Base-by-base conservation (phyloP, 345 rosid species). In the Citrus cavaleriei region DNA sequence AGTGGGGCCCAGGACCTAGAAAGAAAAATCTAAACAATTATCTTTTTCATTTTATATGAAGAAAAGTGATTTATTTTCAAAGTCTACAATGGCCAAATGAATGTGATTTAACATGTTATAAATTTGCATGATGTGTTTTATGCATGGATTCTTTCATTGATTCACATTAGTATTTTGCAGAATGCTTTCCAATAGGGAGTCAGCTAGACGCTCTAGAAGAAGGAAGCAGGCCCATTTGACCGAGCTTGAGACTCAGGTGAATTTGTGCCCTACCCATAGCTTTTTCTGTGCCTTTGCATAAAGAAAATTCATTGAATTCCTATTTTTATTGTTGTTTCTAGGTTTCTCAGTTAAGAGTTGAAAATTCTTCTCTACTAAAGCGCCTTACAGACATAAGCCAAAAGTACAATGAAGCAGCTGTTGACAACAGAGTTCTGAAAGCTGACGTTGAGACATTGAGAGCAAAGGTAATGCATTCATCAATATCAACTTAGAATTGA, bases 141-240 rank as follows among this genome's bases (percentile, higher is more conserved):
- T 66, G 46, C 25, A 28, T n/a, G 38, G 35, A 25, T 60, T 62
- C 62, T 76, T 35, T 66, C 18, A 82, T 59, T 82, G 42, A 81
- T 66, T 60, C 22, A 62, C 18, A 32, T 46, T 73, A 28, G 22
- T 82, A 66, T 66, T 73, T 82, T 67, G 42, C 89, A 96, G 99
- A 87, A 96, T 94, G 99, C 93, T 90, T 76, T 94, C 99, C 38
- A 96, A 96, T 81, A 87, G 98, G 67, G 99, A 94, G 86, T 94
- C 99, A 34, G 99, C 99, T 46, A 90, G 98, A 86, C 92, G 98
- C 28, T 96, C 99, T 19, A 86, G 99, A 81, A 90, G 92, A 87
- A 91, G 99, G 85, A 96, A 94, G 86, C 97, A 94, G 24, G 98
- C 95, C 27, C 98, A 94, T 82, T 79, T 96, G 80, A 91, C 88